Evolutionary conservation across 2,329 filamentous ascomycete genomes (phyloP).

Genomic region (Beauveria sp.): DNA sequence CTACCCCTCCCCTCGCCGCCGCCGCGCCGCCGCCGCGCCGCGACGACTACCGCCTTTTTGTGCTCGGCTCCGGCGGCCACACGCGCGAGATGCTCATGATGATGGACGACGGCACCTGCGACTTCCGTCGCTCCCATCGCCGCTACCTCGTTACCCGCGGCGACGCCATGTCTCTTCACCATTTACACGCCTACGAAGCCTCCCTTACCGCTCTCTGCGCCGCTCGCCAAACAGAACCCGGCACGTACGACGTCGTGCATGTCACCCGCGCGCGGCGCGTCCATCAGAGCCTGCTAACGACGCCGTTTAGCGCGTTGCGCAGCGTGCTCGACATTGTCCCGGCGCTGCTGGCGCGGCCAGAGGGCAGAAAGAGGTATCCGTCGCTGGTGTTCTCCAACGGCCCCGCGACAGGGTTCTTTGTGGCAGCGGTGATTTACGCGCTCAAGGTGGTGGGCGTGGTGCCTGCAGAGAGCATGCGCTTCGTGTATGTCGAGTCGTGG

Average conservation of each 20-base stretch:
- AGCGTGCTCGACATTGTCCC: slow-evolving; percentile 58
- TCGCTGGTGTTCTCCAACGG: slow-evolving; percentile 81
- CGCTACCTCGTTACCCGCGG: slow-evolving; percentile 77
- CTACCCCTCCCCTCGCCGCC: not conserved
- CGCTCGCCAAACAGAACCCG: slow-evolving; percentile 20
- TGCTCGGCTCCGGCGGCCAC: slow-evolving; percentile 89
- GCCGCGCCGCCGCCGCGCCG: not conserved
- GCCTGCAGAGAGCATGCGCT: slow-evolving; percentile 52
- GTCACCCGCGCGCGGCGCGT: slow-evolving; percentile 74
- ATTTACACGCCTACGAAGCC: slow-evolving; percentile 52
- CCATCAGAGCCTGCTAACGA: slow-evolving; percentile 70
- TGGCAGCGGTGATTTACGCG: slow-evolving; percentile 45
- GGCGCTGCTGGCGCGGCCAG: slow-evolving; percentile 38
- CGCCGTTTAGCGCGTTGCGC: slow-evolving; percentile 58
- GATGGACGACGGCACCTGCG: slow-evolving; percentile 53
- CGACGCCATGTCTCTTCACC: slow-evolving; percentile 58
- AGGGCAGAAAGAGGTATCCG: slow-evolving; percentile 41
- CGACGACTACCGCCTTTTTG: slow-evolving; percentile 58
- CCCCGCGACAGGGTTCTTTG: slow-evolving; percentile 76
- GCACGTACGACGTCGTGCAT: slow-evolving; percentile 54
- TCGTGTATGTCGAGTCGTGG: slow-evolving; percentile 89
- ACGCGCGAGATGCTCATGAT: slow-evolving; percentile 91
- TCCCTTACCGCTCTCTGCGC: slow-evolving; percentile 21
- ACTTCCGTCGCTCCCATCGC: slow-evolving; percentile 50
- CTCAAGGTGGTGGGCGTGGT: slow-evolving; percentile 39